Percentiles rank a stretch among this genome's conserved stretches.
Conservation (phyloP, 2,329 filamentous ascomycete species). For the Sporothrix globosa region DNA sequence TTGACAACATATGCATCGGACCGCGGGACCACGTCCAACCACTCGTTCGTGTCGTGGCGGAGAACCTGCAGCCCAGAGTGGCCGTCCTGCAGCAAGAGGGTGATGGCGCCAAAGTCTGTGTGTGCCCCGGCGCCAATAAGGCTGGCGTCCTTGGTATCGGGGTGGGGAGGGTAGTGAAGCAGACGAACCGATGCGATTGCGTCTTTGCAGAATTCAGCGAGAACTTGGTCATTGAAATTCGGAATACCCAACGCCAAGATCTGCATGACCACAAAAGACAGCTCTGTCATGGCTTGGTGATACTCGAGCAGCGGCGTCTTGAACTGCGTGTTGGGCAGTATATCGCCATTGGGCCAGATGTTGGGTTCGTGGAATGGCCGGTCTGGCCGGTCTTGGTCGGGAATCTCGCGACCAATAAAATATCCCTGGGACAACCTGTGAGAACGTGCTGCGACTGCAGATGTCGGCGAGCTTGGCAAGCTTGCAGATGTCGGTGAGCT, state of each 20-base stretch:
- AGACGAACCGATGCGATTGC: constrained; percentile 51
- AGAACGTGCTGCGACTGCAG: constrained; percentile 10
- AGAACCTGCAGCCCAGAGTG: constrained; percentile 57
- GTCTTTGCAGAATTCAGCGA: constrained; percentile 48
- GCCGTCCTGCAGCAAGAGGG: constrained; percentile 57
- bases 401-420: constrained; percentile 48
- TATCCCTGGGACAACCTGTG: constrained; percentile 42
- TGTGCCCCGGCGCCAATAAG: constrained; percentile 52
- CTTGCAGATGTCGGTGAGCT: constrained; percentile 13
- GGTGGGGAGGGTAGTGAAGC: constrained; percentile 54
- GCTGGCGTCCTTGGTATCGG: constrained; percentile 45
- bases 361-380: constrained; percentile 42
- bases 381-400: constrained; percentile 37
- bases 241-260: constrained; percentile 50
- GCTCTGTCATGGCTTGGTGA: constrained; percentile 46
- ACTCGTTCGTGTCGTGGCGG: constrained; percentile 49
- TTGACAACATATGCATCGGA: constrained; percentile 45
- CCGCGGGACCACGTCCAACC: constrained; percentile 51
- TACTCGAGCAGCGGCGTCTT: constrained; percentile 47
- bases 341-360: background rate
- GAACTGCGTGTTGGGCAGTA: constrained; percentile 1
- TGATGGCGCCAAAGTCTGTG: constrained; percentile 60
- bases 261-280: constrained; percentile 49
- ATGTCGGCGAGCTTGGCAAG: constrained; percentile 10
- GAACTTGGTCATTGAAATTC: constrained; percentile 48